A percentile compares a stretch with the other conserved stretches of the same genome.
phyloP scores from a whole-genome alignment of 1,139 yeast species.

The Yamadazyma sp. region DNA sequence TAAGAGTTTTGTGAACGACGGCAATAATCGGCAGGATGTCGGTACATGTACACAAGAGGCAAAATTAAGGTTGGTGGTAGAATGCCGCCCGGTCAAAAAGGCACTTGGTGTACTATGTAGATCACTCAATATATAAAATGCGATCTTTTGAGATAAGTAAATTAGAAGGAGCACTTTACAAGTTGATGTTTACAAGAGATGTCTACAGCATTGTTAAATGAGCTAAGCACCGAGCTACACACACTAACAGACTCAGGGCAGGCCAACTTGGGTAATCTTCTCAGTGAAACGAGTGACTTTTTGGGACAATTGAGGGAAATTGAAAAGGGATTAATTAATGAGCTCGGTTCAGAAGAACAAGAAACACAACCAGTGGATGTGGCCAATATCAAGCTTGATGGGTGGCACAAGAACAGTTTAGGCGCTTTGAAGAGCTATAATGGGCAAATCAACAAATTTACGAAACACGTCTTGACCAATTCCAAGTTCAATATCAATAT shows the following conservation, averaged over 20 bases:
- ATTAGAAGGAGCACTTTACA: background rate
- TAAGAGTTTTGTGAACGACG: no score
- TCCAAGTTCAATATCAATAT: constrained; percentile 32
- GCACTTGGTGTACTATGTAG: no score
- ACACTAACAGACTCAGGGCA: constrained; percentile 21
- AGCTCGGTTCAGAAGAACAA: constrained; percentile 4
- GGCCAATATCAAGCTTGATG: constrained; percentile 8
- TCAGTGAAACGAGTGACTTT: constrained; percentile 25
- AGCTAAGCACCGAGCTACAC: constrained; percentile 29
- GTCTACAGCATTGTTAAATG: constrained; percentile 19
- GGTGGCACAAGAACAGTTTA: constrained; percentile 43
- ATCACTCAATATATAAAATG: no score
- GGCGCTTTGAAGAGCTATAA: constrained; percentile 36
- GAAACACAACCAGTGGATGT: background rate
- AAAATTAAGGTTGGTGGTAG: no score
- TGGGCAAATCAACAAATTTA: constrained; percentile 36
- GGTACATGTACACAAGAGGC: no score
- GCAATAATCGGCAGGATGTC: no score
- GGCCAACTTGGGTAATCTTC: constrained; percentile 19
- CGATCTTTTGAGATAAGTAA: background rate
- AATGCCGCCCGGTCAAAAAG: no score
- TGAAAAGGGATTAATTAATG: constrained; percentile 25
- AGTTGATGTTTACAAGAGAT: constrained; percentile 1
- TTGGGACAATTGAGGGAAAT: constrained; percentile 27
- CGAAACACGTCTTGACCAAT: constrained; percentile 34